Base-by-base conservation (phyloP, 768 basidiomycete species). In the Dioszegia hungarica region DNA sequence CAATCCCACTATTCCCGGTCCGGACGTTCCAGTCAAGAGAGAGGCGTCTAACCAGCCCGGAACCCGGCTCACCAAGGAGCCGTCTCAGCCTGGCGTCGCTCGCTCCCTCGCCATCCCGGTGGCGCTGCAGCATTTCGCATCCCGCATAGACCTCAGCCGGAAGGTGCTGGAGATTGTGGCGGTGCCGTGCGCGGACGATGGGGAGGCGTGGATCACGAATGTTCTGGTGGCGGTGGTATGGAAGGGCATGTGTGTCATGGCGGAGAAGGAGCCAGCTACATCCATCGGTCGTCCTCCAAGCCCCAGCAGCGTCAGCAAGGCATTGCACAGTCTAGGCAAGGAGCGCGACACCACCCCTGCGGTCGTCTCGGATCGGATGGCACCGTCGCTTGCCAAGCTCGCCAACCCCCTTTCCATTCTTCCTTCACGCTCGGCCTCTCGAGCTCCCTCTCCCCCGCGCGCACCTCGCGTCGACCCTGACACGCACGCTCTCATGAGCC, bases 131-230 rank as follows among this genome's bases (percentile, higher is more conserved):
- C 63, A 70, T 25, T 74, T 76, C 45, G 74, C 74, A 6, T 56
- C 59, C 33, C 65, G 67, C 15, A 66, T 76, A 25, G 74, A 76
- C 49, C 63, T 51, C 2, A 62, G 67, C 27, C 62, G 67, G n/a
- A 70, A 67, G 39, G 67, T 67, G 6, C 59, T 76, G n/a, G 73
- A 74, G n/a, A 34, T 67, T 37, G 55, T 76, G 38, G 71, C 71
- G 33, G 62, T 49, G 38, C 69, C 73, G 11, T 76, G 74, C 50
- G 56, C 56, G 27, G 70, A 74, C 24, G 74, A 76, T 47, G 74
- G 74, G 24, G 75, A 76, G 59, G 72, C 67, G 9, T 76, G 75
- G 75, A 59, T 72, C 31, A 72, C 75, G 6, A 72, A 71, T 22
- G 65, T 76, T 8, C 66, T 73, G 31, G 75, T 76, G n/a, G 67